Evolutionary conservation across 2,329 filamentous ascomycete genomes (phyloP), one percentile per base, ranked within the genome.

Genomic region (Albifimbria verrucaria): DNA sequence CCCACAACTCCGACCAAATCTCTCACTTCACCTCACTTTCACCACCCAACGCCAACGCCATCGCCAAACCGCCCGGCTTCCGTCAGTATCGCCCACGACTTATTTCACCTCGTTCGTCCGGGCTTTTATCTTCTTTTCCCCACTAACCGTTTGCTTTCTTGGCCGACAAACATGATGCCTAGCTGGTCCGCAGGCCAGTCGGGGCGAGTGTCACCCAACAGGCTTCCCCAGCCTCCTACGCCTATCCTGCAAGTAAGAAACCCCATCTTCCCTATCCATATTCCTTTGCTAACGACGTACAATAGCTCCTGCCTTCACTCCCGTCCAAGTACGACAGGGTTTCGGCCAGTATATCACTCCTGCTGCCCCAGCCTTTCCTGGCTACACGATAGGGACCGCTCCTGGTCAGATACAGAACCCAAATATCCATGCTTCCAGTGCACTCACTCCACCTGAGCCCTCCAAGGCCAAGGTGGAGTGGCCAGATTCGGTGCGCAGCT

Each of bases 401-500:
- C 42, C 60, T 47, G 49, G 58, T 49, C 59, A 61, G 51, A 50
- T 61, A 51, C 55, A 62, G 51, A 60, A 66, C 57, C 59, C 66
- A 58, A 59, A 62, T 55, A 57, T 65, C 44, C 61, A 67, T 55
- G 61, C 69, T 22, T 68, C 56, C 21, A 55, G 62, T 60, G 58
- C 64, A 60, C 55, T 66, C 56, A 54, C 61, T 53, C 59, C 63
- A 48, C 56, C 61, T 53, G 63, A 69, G 61, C 64, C 63, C 57
- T 69, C 68, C 61, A 77, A 79, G 69, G 73, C 79, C 66, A 90
- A 88, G 75, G 86, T 88, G 63, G 84, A 88, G 62, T 97, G 91
- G 87, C 87, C 92, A 26, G 77, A 83, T 43, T 83, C 87, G n/a
- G 90, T 97, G 55, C 89, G 92, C 62, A 78, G 81, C 59, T 97